Percentiles rank a stretch among this genome's conserved stretches.
phyloP scores from a whole-genome alignment of 257 asterid species.

The Nicotiana benthamiana region DNA sequence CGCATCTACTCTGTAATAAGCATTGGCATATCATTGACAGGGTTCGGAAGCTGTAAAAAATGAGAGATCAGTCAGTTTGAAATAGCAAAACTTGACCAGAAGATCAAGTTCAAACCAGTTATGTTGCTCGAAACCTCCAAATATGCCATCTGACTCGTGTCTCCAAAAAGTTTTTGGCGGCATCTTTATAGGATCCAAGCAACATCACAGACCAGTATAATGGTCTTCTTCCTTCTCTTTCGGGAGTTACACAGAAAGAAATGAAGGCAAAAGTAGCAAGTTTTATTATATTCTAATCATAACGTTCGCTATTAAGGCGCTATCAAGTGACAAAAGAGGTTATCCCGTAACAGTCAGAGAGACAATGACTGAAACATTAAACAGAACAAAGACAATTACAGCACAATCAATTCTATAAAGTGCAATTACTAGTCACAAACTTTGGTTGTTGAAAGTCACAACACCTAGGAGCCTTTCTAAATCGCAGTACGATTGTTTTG shows the following conservation, averaged over 20 bases:
- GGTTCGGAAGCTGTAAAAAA: not conserved
- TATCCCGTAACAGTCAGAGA: not conserved
- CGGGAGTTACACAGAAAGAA: too few relatives aligned
- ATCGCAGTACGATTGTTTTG: not conserved
- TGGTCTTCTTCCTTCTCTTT: not conserved
- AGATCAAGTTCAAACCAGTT: not conserved
- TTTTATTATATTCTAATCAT: not conserved
- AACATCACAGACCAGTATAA: not conserved
- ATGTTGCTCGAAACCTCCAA: too few relatives aligned
- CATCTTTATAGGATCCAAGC: too few relatives aligned
- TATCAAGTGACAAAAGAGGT: not conserved
- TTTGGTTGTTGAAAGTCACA: not conserved
- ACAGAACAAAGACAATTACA: not conserved
- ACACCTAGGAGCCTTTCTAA: not conserved
- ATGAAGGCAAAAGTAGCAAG: not conserved
- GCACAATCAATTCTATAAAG: not conserved
- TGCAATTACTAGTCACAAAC: not conserved
- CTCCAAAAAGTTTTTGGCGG: too few relatives aligned
- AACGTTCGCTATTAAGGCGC: not conserved
- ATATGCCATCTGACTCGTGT: too few relatives aligned
- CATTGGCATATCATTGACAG: not conserved
- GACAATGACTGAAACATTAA: not conserved
- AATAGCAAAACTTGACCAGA: not conserved
- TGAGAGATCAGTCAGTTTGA: not conserved
- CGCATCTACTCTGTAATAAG: conserved; percentile 1